Evolutionary conservation across 2,329 filamentous ascomycete genomes (phyloP).

Genomic region (Neoarthrinium moseri): DNA sequence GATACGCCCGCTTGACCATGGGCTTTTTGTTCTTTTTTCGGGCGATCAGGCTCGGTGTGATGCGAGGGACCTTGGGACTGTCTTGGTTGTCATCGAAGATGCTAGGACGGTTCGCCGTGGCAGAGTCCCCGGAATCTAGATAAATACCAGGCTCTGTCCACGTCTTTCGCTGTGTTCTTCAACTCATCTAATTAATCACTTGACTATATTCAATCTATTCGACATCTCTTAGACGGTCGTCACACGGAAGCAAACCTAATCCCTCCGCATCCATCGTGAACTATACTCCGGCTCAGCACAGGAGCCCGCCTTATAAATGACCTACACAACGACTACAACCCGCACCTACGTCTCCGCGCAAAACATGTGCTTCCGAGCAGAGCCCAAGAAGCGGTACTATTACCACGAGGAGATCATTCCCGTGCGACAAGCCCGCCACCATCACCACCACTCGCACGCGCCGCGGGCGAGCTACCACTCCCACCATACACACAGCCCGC

Average conservation of each 20-base stretch:
- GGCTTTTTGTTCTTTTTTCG: not conserved
- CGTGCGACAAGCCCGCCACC: conserved; percentile 33
- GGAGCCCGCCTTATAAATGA: conserved; percentile 8
- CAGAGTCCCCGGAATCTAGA: too few species aligned
- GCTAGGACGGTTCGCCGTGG: not conserved
- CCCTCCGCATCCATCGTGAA: not conserved
- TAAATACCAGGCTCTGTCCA: too few species aligned
- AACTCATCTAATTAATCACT: too few species aligned
- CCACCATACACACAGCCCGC: conserved; percentile 34
- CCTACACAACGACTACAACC: conserved; percentile 14
- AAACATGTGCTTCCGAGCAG: conserved; percentile 49
- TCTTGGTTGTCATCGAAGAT: too few species aligned
- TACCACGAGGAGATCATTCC: conserved; percentile 55
- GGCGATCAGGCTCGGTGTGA: not conserved
- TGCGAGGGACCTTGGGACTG: not conserved
- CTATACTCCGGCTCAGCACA: not conserved
- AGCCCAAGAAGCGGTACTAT: conserved; percentile 49
- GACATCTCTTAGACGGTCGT: too few species aligned
- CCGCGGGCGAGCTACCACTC: conserved; percentile 16
- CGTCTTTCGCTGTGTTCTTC: too few species aligned
- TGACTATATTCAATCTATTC: too few species aligned
- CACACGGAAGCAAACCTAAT: too few species aligned
- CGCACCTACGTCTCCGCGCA: conserved; percentile 12
- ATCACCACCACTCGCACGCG: conserved; percentile 13
- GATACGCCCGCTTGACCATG: too few species aligned